These are phyloP conservation scores for Begonia masoniana DNA, from an alignment of 306 rosid genomes.

Conservation along the genomic window DNA sequence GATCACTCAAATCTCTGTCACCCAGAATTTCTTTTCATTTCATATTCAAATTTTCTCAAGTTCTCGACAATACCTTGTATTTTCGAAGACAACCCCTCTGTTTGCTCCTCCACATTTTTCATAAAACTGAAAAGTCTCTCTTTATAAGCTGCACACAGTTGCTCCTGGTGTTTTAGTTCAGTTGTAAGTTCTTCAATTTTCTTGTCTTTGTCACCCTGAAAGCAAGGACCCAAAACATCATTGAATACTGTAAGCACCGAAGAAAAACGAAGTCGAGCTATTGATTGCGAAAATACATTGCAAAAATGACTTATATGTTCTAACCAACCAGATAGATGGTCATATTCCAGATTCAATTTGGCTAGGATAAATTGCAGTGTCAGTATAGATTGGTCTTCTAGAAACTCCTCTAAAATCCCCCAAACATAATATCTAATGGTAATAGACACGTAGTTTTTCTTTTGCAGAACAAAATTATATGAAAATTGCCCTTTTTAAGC, in stretches of 20 bases:
- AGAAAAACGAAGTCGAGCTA: not conserved
- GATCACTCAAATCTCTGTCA: no score
- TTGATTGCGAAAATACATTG: no score
- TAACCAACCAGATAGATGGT: no score
- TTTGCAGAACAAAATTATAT: no score
- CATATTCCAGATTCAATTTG: no score
- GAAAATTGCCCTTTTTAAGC: no score
- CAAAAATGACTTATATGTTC: no score
- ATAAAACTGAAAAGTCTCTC: slow-evolving; percentile 57
- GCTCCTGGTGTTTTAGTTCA: slow-evolving; percentile 80
- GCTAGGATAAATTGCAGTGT: no score
- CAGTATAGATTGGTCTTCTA: no score
- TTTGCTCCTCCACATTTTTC: slow-evolving; percentile 47
- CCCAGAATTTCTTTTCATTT: slow-evolving; percentile 15
- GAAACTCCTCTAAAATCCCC: no score
- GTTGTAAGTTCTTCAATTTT: slow-evolving; percentile 67
- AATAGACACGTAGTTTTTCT: no score
- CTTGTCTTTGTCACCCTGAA: slow-evolving; percentile 73
- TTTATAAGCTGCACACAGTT: slow-evolving; percentile 49
- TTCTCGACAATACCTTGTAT: slow-evolving; percentile 50
- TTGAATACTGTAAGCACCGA: not conserved
- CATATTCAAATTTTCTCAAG: slow-evolving; percentile 60
- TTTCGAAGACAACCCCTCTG: slow-evolving; percentile 60
- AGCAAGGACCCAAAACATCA: not conserved
- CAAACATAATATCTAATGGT: no score